Conservation (phyloP, 2,329 filamentous ascomycete genomes). For the Xylariaceae sp. region DNA sequence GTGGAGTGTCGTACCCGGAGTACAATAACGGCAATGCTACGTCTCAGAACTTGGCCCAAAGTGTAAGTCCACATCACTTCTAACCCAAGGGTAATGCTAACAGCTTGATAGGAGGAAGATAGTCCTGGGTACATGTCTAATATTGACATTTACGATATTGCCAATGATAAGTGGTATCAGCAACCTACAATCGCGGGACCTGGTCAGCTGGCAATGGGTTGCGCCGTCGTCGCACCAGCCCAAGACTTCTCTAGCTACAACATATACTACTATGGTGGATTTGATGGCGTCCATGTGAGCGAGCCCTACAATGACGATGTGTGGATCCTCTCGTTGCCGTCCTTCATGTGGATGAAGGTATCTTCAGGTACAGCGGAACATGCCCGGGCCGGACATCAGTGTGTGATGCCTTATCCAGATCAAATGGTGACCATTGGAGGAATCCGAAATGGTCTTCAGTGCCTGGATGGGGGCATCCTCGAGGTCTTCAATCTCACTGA, state of each 20-base stretch:
- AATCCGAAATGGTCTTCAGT: slow-evolving; percentile 43
- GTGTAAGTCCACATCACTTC: slow-evolving; percentile 33
- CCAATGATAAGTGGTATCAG: slow-evolving; percentile 62
- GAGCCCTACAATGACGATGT: slow-evolving; percentile 61
- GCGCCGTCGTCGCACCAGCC: slow-evolving; percentile 71
- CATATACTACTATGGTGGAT: slow-evolving; percentile 83
- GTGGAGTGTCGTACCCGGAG: slow-evolving; percentile 65
- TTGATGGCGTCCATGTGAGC: slow-evolving; percentile 47
- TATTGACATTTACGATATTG: slow-evolving; percentile 77
- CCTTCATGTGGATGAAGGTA: slow-evolving; percentile 72
- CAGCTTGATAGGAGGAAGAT: slow-evolving; percentile 47
- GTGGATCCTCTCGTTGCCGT: slow-evolving; percentile 77
- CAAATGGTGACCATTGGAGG: slow-evolving; percentile 81
- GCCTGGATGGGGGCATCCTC: slow-evolving; percentile 51
- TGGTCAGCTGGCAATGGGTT: slow-evolving; percentile 60
- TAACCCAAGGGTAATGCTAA: slow-evolving; percentile 19
- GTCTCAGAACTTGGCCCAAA: slow-evolving; percentile 37
- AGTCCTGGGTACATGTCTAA: slow-evolving; percentile 70
- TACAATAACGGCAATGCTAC: slow-evolving; percentile 33
- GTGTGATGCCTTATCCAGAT: slow-evolving; percentile 71
- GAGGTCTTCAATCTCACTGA: slow-evolving; percentile 72
- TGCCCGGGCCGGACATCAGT: slow-evolving; percentile 71
- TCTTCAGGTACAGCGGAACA: slow-evolving; percentile 43
- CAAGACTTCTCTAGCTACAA: slow-evolving; percentile 73
- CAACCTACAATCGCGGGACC: slow-evolving; percentile 64